A percentile compares a stretch with the other conserved stretches of the same genome.
phyloP scores from a whole-genome alignment of 345 rosid genomes.

The Cardamine occulta region DNA sequence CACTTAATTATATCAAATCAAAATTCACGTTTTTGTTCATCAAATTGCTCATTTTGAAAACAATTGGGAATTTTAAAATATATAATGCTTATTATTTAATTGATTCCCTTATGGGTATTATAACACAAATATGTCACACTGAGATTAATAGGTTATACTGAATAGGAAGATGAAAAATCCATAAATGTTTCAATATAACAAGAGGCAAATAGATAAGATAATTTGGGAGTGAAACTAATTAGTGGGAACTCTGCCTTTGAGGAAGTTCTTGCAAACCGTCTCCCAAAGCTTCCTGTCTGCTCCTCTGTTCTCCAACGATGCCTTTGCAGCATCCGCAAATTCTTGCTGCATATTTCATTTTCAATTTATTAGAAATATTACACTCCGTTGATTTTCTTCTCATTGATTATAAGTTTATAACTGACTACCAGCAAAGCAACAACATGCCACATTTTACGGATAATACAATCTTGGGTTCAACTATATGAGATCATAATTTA shows the following conservation, averaged over 20 bases:
- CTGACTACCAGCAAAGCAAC: neutral
- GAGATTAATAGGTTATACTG: slow-evolving; percentile 15
- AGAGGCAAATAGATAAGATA: neutral
- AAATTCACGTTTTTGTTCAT: neutral
- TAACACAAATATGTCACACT: slow-evolving; percentile 5
- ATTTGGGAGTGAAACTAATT: slow-evolving; percentile 27
- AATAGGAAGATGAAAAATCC: neutral
- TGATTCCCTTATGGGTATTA: neutral
- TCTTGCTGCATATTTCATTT: slow-evolving; percentile 37
- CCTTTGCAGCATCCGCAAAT: slow-evolving; percentile 44
- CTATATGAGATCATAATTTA: neutral
- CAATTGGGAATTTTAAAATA: no score
- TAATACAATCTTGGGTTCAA: neutral
- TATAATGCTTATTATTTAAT: neutral
- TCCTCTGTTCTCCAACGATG: slow-evolving; percentile 36
- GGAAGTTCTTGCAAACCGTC: slow-evolving; percentile 44
- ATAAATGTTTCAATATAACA: neutral
- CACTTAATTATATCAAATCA: no score
- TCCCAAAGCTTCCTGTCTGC: slow-evolving; percentile 43
- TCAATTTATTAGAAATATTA: neutral
- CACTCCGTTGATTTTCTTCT: neutral
- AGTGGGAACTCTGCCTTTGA: slow-evolving; percentile 41
- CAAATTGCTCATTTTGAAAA: no score
- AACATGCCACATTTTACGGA: slow-evolving; percentile 7
- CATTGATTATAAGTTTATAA: neutral